These are phyloP conservation scores for Torulaspora microellipsoides DNA, from an alignment of 805 yeast genomes.

Conservation along the genomic window DNA sequence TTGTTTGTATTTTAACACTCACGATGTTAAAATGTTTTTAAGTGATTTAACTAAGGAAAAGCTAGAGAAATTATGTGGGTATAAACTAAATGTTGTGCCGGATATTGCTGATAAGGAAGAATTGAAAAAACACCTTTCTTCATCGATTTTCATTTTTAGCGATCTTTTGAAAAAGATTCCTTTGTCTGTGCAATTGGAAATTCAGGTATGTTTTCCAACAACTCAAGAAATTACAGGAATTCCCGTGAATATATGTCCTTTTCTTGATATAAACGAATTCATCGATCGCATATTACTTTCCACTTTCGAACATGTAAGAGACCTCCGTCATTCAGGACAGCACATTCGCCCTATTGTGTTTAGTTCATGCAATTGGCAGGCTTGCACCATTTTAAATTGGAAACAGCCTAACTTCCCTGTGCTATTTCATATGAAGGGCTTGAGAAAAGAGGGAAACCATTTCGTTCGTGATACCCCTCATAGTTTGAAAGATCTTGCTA, in stretches of 20 bases:
- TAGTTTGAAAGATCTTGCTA: slow-evolving; percentile 25
- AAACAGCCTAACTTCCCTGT: slow-evolving; percentile 98
- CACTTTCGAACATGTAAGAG: slow-evolving; percentile 72
- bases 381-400: slow-evolving; percentile 95
- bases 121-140: slow-evolving; percentile 28
- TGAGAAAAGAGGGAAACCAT: slow-evolving; percentile 29
- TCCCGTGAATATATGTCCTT: slow-evolving; percentile 40
- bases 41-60: slow-evolving; percentile 46
- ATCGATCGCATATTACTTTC: slow-evolving; percentile 68
- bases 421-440: slow-evolving; percentile 74
- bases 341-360: slow-evolving; percentile 65
- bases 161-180: slow-evolving; percentile 54
- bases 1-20: slow-evolving; percentile 47
- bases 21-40: slow-evolving; percentile 52
- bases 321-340: slow-evolving; percentile 36
- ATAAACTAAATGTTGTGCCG: slow-evolving; percentile 23
- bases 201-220: slow-evolving; percentile 78
- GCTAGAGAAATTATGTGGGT: slow-evolving; percentile 30
- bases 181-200: slow-evolving; percentile 56
- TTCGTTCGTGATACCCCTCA: slow-evolving; percentile 32
- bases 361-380: slow-evolving; percentile 78
- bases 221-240: slow-evolving; percentile 40
- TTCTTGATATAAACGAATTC: slow-evolving; percentile 59
- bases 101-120: slow-evolving; percentile 24
- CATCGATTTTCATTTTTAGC: slow-evolving; percentile 55